A percentile compares a stretch with the other conserved stretches of the same genome.
phyloP scores from a whole-genome alignment of 495 filamentous ascomycete genomes.

The Neurospora tetraspora region DNA sequence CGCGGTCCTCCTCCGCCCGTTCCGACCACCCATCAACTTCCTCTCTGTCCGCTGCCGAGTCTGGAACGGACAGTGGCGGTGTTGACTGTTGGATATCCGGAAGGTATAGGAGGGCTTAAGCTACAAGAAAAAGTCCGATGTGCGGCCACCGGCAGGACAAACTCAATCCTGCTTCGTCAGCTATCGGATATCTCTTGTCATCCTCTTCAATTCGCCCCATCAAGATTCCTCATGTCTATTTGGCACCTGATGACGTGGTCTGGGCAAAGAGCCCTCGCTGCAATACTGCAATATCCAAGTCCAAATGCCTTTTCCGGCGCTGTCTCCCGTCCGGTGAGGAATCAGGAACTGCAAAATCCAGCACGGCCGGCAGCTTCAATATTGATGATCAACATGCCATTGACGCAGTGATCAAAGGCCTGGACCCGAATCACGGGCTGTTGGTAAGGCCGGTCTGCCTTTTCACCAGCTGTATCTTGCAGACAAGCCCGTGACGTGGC shows the following conservation, averaged over 20 bases:
- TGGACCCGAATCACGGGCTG: neutral
- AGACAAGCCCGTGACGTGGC: neutral
- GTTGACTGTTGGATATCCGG: neutral
- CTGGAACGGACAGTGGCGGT: neutral
- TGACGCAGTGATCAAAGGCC: neutral
- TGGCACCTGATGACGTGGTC: neutral
- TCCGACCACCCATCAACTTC: neutral
- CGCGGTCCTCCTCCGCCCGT: neutral
- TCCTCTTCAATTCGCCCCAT: neutral
- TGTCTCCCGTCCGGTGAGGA: neutral
- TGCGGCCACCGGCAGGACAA: neutral
- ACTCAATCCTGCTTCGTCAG: neutral
- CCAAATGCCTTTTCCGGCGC: neutral
- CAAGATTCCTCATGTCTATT: neutral
- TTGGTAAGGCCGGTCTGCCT: neutral
- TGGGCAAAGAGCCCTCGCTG: neutral
- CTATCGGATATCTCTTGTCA: neutral
- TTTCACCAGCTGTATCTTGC: neutral
- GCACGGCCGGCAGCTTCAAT: neutral
- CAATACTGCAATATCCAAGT: neutral
- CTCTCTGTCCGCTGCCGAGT: neutral
- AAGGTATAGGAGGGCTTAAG: neutral
- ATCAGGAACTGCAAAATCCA: neutral
- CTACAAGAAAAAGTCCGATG: neutral
- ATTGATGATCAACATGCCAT: neutral